A percentile compares a stretch with the other conserved stretches of the same genome.
These are phyloP conservation scores for Russula sp. DNA, from an alignment of 768 basidiomycete genomes.

Conservation along the genomic window DNA sequence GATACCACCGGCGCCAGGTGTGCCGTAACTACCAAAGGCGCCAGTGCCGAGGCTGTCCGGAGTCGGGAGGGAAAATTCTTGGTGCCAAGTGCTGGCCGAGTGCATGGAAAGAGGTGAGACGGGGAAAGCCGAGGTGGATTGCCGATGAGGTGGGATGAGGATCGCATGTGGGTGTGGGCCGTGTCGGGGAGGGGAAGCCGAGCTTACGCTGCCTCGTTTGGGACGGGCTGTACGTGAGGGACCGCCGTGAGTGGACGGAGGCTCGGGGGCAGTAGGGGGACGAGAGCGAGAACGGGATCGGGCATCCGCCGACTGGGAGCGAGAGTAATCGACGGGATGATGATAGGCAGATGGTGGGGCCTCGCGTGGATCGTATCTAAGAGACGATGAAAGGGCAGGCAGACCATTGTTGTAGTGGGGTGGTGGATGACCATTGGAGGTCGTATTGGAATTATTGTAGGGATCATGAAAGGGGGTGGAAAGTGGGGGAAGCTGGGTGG, in stretches of 20 bases:
- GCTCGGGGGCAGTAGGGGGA: slow-evolving; percentile 36
- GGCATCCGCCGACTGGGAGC: slow-evolving; percentile 19
- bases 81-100: slow-evolving; percentile 15
- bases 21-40: slow-evolving; percentile 18
- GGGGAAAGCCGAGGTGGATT: slow-evolving; percentile 23
- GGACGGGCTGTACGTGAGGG: slow-evolving; percentile 40
- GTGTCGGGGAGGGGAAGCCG: slow-evolving; percentile 44
- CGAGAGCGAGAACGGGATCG: slow-evolving; percentile 35
- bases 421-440: slow-evolving; percentile 6
- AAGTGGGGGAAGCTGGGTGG: slow-evolving; percentile 25
- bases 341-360: slow-evolving; percentile 26
- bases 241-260: slow-evolving; percentile 26
- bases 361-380: slow-evolving; percentile 30
- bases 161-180: slow-evolving; percentile 51
- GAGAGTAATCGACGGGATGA: slow-evolving; percentile 24
- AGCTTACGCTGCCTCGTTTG: slow-evolving; percentile 53
- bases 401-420: slow-evolving; percentile 32
- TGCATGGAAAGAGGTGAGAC: slow-evolving; percentile 27
- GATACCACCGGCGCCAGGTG: too few relatives aligned
- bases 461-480: slow-evolving; percentile 27
- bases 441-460: slow-evolving; percentile 22
- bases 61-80: slow-evolving; percentile 28
- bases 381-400: slow-evolving; percentile 30
- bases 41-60: slow-evolving; percentile 25
- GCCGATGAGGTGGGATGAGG: slow-evolving; percentile 45